These are phyloP conservation scores for Polyporus tsugae DNA, from an alignment of 1,284 basidiomycete genomes.

Conservation along the genomic window DNA sequence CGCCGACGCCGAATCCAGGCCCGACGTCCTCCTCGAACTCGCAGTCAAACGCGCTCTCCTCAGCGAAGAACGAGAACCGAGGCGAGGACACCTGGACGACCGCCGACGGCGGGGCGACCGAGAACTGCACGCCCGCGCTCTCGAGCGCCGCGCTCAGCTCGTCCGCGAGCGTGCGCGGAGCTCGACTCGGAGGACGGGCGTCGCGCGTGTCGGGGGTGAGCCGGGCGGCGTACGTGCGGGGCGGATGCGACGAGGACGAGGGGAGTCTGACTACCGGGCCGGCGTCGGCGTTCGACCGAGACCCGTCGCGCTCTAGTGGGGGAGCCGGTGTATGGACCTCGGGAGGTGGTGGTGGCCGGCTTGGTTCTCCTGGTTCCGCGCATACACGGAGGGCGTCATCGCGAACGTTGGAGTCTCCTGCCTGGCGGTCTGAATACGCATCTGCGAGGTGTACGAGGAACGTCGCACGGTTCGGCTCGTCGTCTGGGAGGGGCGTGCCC, in stretches of 20 bases:
- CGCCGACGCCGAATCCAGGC: neutral
- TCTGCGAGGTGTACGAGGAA: neutral
- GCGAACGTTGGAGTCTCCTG: neutral
- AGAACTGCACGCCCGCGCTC: constrained; percentile 11
- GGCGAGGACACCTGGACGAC: constrained; percentile 1
- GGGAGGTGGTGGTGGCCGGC: neutral
- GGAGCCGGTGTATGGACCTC: neutral
- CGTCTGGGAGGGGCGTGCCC: constrained; percentile 12
- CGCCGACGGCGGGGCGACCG: constrained; percentile 5
- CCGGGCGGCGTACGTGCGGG: neutral
- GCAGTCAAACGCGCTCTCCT: neutral
- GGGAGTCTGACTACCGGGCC: neutral
- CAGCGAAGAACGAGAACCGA: constrained; percentile 19
- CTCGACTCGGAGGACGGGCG: neutral
- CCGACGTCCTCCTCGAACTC: neutral
- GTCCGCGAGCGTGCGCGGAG: constrained; percentile 6
- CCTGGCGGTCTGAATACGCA: neutral
- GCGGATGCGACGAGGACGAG: neutral
- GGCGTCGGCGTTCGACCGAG: neutral
- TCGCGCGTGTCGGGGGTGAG: neutral
- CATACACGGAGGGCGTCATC: neutral
- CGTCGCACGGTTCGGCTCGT: neutral
- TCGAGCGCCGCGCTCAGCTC: constrained; percentile 7
- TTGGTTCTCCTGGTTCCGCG: neutral
- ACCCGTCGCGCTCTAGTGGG: neutral